phyloP scores from a whole-genome alignment of 768 basidiomycete genomes.

The Suillus hirtellus region DNA sequence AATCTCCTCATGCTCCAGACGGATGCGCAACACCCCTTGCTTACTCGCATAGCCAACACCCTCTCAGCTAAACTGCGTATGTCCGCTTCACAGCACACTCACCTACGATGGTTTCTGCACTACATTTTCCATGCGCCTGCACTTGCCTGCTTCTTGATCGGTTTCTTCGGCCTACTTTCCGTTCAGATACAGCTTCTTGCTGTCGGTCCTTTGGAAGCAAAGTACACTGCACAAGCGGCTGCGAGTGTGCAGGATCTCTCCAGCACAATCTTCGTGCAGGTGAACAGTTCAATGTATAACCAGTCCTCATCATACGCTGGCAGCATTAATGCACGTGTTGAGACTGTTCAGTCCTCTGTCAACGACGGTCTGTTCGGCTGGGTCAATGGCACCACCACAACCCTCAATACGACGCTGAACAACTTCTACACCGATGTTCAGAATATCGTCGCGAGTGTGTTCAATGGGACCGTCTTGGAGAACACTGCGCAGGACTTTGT shows the following conservation, averaged over 20 bases:
- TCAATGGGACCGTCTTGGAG: slow-evolving; percentile 84
- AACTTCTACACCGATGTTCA: slow-evolving; percentile 88
- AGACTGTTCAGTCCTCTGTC: slow-evolving; percentile 68
- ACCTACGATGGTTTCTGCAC: slow-evolving; percentile 85
- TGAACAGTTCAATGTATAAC: slow-evolving; percentile 84
- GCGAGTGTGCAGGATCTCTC: slow-evolving; percentile 66
- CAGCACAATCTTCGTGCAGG: slow-evolving; percentile 65
- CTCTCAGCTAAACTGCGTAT: slow-evolving; percentile 54
- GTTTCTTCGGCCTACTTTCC: slow-evolving; percentile 84
- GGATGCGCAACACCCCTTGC: slow-evolving; percentile 69
- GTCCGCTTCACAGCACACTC: slow-evolving; percentile 60
- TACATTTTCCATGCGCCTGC: slow-evolving; percentile 93
- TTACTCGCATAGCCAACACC: slow-evolving; percentile 62
- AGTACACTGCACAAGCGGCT: slow-evolving; percentile 64
- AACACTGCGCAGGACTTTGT: slow-evolving; percentile 84
- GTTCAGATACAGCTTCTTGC: slow-evolving; percentile 87
- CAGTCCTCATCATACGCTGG: slow-evolving; percentile 77
- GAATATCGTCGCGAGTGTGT: slow-evolving; percentile 70
- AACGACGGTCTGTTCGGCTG: slow-evolving; percentile 92
- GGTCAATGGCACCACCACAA: slow-evolving; percentile 88
- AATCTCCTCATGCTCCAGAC: slow-evolving; percentile 77
- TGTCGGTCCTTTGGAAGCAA: slow-evolving; percentile 67
- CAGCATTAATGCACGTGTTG: slow-evolving; percentile 73
- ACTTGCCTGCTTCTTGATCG: slow-evolving; percentile 87
- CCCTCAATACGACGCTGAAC: slow-evolving; percentile 84